phyloP scores from a whole-genome alignment of 306 rosid genomes.

The Begonia peltatifolia region DNA sequence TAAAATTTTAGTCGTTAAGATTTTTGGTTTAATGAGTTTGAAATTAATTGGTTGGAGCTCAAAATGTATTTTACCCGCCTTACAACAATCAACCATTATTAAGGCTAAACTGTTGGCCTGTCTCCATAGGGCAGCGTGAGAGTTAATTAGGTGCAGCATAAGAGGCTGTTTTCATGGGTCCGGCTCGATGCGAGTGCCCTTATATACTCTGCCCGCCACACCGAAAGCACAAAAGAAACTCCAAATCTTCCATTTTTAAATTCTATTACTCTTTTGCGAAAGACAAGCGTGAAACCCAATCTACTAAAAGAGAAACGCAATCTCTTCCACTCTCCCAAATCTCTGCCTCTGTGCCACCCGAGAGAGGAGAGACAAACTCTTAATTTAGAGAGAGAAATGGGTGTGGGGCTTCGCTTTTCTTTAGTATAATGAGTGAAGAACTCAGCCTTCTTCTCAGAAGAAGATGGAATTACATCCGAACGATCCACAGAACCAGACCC shows the following conservation, averaged over 20 bases:
- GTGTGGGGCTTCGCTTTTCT: slow-evolving; percentile 2
- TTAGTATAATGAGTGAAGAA: slow-evolving; percentile 1
- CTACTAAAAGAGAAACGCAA: slow-evolving; percentile 22
- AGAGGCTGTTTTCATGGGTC: slow-evolving; percentile 48
- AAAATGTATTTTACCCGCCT: no score
- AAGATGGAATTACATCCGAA: slow-evolving; percentile 9
- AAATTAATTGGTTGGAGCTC: no score
- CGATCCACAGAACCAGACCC: neutral
- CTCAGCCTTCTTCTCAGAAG: slow-evolving; percentile 9
- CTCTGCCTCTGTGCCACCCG: slow-evolving; percentile 1
- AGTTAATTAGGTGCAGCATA: slow-evolving; percentile 1
- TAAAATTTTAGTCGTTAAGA: no score
- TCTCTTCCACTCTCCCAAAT: neutral
- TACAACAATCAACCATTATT: no score
- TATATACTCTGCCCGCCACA: slow-evolving; percentile 55
- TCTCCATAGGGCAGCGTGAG: no score
- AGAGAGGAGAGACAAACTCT: neutral
- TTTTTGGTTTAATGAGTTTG: no score
- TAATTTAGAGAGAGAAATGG: slow-evolving; percentile 1
- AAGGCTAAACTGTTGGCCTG: no score
- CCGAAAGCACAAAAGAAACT: slow-evolving; percentile 48
- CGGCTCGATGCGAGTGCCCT: slow-evolving; percentile 64
- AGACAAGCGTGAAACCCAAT: slow-evolving; percentile 75
- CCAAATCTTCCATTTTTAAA: slow-evolving; percentile 8
- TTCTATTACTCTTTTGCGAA: slow-evolving; percentile 13